A percentile compares a stretch with the other conserved stretches of the same genome.
Conservation (phyloP, 257 asterid species). For the Nicotiana otophora region DNA sequence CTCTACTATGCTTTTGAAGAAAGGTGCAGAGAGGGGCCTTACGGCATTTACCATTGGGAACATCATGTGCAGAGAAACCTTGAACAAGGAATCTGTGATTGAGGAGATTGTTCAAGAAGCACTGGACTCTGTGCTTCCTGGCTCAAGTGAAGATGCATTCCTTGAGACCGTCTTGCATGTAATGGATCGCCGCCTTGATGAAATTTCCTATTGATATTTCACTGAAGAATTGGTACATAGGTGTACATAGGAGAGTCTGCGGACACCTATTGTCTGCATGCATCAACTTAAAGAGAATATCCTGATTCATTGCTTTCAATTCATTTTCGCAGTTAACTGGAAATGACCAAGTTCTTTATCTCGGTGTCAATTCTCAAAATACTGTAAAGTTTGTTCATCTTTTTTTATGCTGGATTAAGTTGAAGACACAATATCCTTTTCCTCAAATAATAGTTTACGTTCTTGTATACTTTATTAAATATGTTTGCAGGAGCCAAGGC, state of each 20-base stretch:
- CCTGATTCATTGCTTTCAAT: background rate
- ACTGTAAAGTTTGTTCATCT: slow-evolving; percentile 6
- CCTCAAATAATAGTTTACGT: background rate
- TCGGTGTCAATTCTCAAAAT: background rate
- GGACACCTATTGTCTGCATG: background rate
- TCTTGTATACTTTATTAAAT: background rate
- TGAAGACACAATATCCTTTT: background rate
- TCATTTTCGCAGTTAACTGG: slow-evolving; percentile 3
- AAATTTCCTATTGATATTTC: slow-evolving; percentile 18
- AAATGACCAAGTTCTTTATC: slow-evolving; percentile 5
- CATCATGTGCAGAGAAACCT: slow-evolving; percentile 70
- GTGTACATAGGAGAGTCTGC: slow-evolving; percentile 19
- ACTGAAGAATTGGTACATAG: slow-evolving; percentile 16
- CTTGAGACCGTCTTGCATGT: slow-evolving; percentile 54
- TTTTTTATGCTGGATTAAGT: background rate
- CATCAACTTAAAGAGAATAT: background rate
- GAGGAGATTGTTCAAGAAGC: slow-evolving; percentile 79
- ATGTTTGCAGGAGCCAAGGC: background rate
- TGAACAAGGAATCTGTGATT: slow-evolving; percentile 54
- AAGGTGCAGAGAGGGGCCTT: slow-evolving; percentile 71
- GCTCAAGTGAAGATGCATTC: slow-evolving; percentile 62
- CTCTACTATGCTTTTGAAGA: slow-evolving; percentile 91
- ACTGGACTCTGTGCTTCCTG: slow-evolving; percentile 54
- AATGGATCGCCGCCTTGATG: slow-evolving; percentile 58
- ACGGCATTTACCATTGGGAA: slow-evolving; percentile 69